Evolutionary conservation across 768 basidiomycete species (phyloP).

Genomic region (Thelephora aurantiotincta): DNA sequence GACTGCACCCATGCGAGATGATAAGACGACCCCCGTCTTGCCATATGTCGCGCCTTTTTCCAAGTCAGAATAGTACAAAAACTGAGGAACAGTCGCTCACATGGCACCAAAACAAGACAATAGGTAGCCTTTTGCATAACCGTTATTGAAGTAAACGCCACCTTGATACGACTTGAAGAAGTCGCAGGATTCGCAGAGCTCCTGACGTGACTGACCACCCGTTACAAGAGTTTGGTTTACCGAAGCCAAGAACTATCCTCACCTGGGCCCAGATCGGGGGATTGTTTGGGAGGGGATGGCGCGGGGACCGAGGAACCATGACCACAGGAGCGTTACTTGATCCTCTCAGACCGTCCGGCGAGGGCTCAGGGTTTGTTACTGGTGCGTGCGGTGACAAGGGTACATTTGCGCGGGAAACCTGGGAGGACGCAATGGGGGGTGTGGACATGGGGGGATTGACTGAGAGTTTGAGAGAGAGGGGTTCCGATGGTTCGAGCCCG

Average conservation of each 20-base stretch:
- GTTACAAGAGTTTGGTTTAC: background rate
- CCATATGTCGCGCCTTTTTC: constrained; percentile 52
- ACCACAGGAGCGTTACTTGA: no score
- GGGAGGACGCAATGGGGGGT: no score
- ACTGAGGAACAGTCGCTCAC: constrained; percentile 21
- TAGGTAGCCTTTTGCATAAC: constrained; percentile 61
- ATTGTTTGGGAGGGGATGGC: constrained; percentile 7
- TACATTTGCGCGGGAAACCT: no score
- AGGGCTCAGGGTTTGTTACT: no score
- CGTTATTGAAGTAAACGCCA: constrained; percentile 55
- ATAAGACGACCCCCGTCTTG: constrained; percentile 52
- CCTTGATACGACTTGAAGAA: constrained; percentile 70
- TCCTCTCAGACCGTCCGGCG: no score
- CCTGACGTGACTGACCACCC: constrained; percentile 53
- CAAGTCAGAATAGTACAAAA: constrained; percentile 1
- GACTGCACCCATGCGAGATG: constrained; percentile 67
- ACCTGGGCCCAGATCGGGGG: constrained; percentile 35
- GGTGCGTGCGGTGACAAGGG: no score
- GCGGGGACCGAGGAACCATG: background rate
- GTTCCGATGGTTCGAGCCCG: constrained; percentile 8
- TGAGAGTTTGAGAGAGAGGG: constrained; percentile 9
- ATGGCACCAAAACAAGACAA: constrained; percentile 55
- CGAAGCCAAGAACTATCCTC: constrained; percentile 5
- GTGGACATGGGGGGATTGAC: background rate
- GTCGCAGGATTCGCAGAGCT: constrained; percentile 68